A percentile compares a stretch with the other conserved stretches of the same genome.
These are phyloP conservation scores for Kluyveromyces wickerhamii DNA, from an alignment of 805 yeast species.

Conservation along the genomic window DNA sequence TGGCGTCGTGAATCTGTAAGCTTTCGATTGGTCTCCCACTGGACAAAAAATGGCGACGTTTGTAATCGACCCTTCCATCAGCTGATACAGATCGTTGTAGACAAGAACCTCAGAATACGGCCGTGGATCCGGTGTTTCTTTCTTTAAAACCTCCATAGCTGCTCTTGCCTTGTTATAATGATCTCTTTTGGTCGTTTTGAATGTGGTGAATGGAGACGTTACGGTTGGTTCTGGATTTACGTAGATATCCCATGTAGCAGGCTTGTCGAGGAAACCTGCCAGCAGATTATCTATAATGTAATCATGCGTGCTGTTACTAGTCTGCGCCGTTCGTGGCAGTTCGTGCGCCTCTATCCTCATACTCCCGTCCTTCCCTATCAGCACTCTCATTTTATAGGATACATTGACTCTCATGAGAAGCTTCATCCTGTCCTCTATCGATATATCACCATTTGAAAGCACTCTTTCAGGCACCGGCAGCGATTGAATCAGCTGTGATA, in stretches of 20 bases:
- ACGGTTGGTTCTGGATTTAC: constrained; percentile 46
- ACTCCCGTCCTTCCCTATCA: constrained; percentile 32
- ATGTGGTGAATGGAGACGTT: constrained; percentile 72
- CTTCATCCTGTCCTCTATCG: constrained; percentile 13
- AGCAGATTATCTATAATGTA: constrained; percentile 26
- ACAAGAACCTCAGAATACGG: constrained; percentile 57
- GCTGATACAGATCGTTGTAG: constrained; percentile 47
- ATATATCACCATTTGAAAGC: constrained; percentile 8
- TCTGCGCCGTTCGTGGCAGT: constrained; percentile 24
- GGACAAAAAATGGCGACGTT: constrained; percentile 54
- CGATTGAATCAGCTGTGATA: constrained; percentile 34
- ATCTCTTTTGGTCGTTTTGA: constrained; percentile 72
- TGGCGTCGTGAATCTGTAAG: constrained; percentile 67
- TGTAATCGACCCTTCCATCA: constrained; percentile 79
- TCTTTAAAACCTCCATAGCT: constrained; percentile 30
- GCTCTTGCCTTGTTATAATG: constrained; percentile 57
- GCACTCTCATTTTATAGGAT: constrained; percentile 43
- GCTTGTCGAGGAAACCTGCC: constrained; percentile 19
- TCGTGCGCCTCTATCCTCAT: constrained; percentile 32
- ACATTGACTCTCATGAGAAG: constrained; percentile 21
- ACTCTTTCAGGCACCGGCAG: constrained; percentile 18
- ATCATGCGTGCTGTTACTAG: constrained; percentile 2
- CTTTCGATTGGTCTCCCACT: constrained; percentile 25
- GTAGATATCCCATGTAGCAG: constrained; percentile 49
- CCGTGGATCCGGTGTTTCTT: constrained; percentile 13